A percentile compares a stretch with the other conserved stretches of the same genome.
phyloP scores from a whole-genome alignment of 2,329 filamentous ascomycete species.

The Nemania abortiva region DNA sequence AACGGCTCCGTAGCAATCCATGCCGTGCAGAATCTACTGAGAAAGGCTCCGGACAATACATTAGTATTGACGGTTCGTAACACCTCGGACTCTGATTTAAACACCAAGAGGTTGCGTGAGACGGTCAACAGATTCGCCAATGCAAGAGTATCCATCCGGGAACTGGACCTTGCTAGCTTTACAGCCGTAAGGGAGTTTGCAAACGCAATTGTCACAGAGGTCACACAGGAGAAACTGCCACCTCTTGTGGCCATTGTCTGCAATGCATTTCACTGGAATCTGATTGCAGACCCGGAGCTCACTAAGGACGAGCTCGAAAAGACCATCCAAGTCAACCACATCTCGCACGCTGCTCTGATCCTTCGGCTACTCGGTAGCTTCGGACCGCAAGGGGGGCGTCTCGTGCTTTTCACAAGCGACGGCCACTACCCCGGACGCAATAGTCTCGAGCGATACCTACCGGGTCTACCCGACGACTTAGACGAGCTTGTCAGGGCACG shows the following conservation, averaged over 20 bases:
- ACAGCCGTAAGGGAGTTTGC: constrained; percentile 54
- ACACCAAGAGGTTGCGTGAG: constrained; percentile 48
- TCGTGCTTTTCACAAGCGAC: constrained; percentile 50
- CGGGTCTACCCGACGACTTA: constrained; percentile 53
- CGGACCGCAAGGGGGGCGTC: constrained; percentile 64
- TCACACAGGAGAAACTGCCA: constrained; percentile 49
- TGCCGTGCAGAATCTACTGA: constrained; percentile 42
- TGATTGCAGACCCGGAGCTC: constrained; percentile 49
- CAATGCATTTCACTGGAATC: constrained; percentile 57
- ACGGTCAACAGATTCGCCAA: constrained; percentile 49
- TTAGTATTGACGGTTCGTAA: constrained; percentile 53
- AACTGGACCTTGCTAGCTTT: constrained; percentile 54
- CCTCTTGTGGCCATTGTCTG: constrained; percentile 54
- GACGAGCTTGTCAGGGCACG: constrained; percentile 54
- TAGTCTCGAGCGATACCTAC: constrained; percentile 53
- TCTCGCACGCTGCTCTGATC: constrained; percentile 55
- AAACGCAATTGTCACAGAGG: constrained; percentile 43
- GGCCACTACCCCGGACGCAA: constrained; percentile 56
- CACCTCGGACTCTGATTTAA: constrained; percentile 47
- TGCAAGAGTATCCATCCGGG: constrained; percentile 53
- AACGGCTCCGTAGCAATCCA: constrained; percentile 54
- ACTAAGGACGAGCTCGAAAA: constrained; percentile 55
- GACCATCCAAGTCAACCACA: constrained; percentile 56
- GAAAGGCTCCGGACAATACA: constrained; percentile 41
- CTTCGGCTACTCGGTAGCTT: constrained; percentile 67